A percentile compares a stretch with the other conserved stretches of the same genome.
phyloP scores from a whole-genome alignment of 176 grass and related monocot genomes.

The Triticum urartu region DNA sequence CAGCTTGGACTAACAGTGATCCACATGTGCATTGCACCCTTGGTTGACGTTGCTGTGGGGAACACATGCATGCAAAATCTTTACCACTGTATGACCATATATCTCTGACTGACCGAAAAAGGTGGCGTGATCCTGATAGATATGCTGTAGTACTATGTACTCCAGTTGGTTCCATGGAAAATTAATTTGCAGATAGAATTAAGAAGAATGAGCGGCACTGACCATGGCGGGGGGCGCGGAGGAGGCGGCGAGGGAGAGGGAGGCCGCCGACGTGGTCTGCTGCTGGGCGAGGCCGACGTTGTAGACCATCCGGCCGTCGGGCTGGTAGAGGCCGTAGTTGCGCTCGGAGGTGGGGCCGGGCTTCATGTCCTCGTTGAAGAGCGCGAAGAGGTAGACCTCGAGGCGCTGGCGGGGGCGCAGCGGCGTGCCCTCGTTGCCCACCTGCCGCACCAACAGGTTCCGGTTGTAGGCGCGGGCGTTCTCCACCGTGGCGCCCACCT shows the following conservation, averaged over 20 bases:
- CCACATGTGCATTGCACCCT: conserved; percentile 40
- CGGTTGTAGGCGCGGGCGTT: conserved; percentile 81
- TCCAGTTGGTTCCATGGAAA: background rate
- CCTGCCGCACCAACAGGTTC: conserved; percentile 72
- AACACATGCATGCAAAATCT: conserved; percentile 23
- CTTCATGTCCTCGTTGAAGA: conserved; percentile 98
- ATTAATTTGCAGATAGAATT: background rate
- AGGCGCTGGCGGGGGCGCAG: conserved; percentile 57
- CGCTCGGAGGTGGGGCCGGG: conserved; percentile 77
- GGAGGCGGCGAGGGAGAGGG: conserved; percentile 65
- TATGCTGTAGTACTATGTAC: background rate
- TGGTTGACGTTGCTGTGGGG: conserved; percentile 30
- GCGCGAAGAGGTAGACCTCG: conserved; percentile 92
- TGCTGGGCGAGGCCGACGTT: conserved; percentile 59
- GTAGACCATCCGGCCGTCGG: conserved; percentile 81
- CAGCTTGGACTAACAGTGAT: conserved; percentile 42
- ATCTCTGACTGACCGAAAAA: conserved; percentile 9
- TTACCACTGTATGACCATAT: background rate
- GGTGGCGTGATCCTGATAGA: conserved; percentile 1
- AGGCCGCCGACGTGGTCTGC: conserved; percentile 37
- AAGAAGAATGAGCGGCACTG: background rate
- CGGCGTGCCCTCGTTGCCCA: conserved; percentile 74
- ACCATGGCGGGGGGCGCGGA: conserved; percentile 16
- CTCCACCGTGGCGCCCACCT: conserved; percentile 71
- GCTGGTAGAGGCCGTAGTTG: conserved; percentile 85